These are phyloP conservation scores for Blepharisma japonicum DNA, from an alignment of 73 alveolate species.

Conservation along the genomic window DNA sequence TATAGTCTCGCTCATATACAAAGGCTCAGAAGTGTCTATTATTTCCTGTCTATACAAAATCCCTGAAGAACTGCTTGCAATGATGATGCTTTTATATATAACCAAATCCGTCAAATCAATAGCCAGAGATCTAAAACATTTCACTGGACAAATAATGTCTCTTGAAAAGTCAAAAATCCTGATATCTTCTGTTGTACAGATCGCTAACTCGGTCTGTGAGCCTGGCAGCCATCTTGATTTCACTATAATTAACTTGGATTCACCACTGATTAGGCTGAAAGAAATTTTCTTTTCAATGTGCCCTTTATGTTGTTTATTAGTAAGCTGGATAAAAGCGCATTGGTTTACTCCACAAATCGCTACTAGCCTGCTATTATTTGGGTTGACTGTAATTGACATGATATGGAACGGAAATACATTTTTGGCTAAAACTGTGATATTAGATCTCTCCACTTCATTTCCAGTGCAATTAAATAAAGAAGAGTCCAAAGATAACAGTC, in stretches of 20 bases:
- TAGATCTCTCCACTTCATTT: slow-evolving; percentile 20
- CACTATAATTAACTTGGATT: slow-evolving; percentile 17
- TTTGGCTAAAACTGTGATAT: background rate
- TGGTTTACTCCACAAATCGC: slow-evolving; percentile 1
- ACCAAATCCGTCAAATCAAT: slow-evolving; percentile 38
- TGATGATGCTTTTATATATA: background rate
- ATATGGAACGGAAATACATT: slow-evolving; percentile 19
- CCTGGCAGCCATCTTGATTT: slow-evolving; percentile 47
- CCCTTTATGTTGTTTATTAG: slow-evolving; percentile 16
- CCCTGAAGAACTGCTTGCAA: slow-evolving; percentile 16
- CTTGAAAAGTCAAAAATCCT: slow-evolving; percentile 40
- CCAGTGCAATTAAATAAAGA: background rate
- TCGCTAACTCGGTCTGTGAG: slow-evolving; percentile 39
- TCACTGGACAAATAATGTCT: slow-evolving; percentile 40
- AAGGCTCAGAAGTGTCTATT: background rate
- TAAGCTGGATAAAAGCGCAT: background rate
- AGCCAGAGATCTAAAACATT: slow-evolving; percentile 32
- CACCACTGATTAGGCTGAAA: background rate
- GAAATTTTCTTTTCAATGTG: slow-evolving; percentile 4
- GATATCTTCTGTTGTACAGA: slow-evolving; percentile 44
- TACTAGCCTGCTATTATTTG: background rate
- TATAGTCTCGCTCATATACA: background rate
- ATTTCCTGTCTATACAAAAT: background rate
- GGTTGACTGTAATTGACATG: background rate
- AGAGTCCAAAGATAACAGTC: background rate